Conservation (phyloP, 768 basidiomycete species). For the Inosperma sp. region DNA sequence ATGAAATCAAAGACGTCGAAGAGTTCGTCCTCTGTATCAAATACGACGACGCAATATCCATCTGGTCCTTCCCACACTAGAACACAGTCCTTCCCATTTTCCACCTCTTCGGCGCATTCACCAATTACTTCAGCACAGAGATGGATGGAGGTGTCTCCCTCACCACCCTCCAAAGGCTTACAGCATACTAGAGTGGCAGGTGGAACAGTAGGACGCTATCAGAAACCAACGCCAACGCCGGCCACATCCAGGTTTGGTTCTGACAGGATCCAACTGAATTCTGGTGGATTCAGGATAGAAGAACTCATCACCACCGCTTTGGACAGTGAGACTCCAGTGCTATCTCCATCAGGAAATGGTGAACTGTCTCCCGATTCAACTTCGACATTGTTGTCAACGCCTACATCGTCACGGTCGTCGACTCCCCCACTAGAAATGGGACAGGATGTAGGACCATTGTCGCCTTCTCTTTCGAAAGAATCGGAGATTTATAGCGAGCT, state of each 20-base stretch:
- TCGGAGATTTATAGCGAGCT: slow-evolving; percentile 50
- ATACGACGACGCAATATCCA: slow-evolving; percentile 21
- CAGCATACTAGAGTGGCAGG: slow-evolving; percentile 29
- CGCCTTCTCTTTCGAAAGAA: slow-evolving; percentile 30
- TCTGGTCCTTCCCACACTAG: slow-evolving; percentile 31
- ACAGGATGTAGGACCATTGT: slow-evolving; percentile 13
- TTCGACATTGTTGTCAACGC: slow-evolving; percentile 44
- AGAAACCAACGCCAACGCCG: slow-evolving; percentile 27
- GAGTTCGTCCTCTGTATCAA: not conserved
- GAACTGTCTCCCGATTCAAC: too few relatives aligned
- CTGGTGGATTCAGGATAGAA: not conserved
- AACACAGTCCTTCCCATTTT: slow-evolving; percentile 45
- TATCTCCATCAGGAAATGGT: slow-evolving; percentile 24
- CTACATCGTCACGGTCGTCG: slow-evolving; percentile 39
- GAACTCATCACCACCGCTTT: not conserved
- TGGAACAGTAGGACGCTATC: slow-evolving; percentile 43
- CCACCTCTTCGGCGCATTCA: slow-evolving; percentile 14
- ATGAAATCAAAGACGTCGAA: not conserved
- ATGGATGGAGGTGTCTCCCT: slow-evolving; percentile 23
- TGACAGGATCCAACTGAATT: slow-evolving; percentile 10
- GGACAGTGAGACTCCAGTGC: too few relatives aligned
- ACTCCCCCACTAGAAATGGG: slow-evolving; percentile 37
- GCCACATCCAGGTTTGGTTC: slow-evolving; percentile 28
- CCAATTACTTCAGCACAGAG: slow-evolving; percentile 22
- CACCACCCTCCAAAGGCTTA: slow-evolving; percentile 19